Conservation (phyloP, 2,329 filamentous ascomycete genomes). For the Colletotrichum camelliae region DNA sequence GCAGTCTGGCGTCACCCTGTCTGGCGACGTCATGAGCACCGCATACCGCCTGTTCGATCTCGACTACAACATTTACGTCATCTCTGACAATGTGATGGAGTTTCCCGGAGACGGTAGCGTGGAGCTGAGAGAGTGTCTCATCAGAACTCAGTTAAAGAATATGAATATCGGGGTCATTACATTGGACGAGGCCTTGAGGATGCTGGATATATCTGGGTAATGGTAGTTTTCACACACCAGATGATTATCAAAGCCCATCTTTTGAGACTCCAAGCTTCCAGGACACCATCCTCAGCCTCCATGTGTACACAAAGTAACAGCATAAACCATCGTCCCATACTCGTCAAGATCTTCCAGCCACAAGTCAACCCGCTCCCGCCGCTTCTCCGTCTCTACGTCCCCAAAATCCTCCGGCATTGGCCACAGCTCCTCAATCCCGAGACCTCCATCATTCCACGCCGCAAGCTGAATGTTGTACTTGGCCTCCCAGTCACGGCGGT, state of each 20-base stretch:
- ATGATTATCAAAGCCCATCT: background rate
- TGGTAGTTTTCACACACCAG: background rate
- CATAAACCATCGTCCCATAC: slow-evolving; percentile 59
- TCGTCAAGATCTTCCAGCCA: slow-evolving; percentile 59
- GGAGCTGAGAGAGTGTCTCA: background rate
- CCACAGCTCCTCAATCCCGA: slow-evolving; percentile 60
- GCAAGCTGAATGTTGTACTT: slow-evolving; percentile 47
- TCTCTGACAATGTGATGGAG: background rate
- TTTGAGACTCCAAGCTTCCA: background rate
- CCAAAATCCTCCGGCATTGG: slow-evolving; percentile 36
- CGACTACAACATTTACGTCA: background rate
- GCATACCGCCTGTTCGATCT: background rate
- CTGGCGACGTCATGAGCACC: background rate
- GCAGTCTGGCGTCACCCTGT: background rate
- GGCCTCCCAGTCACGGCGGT: slow-evolving; percentile 44
- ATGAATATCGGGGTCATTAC: rapidly evolving
- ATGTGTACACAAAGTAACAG: slow-evolving; percentile 52
- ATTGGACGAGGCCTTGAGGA: rapidly evolving
- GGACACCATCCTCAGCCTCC: slow-evolving; percentile 25
- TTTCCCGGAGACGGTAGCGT: background rate
- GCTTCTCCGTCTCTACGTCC: slow-evolving; percentile 31
- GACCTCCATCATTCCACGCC: slow-evolving; percentile 43
- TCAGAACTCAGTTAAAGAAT: background rate
- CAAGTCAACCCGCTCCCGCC: slow-evolving; percentile 44
- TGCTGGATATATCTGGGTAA: background rate